Conservation (phyloP, 805 yeast species). For the Scheffersomyces stipitis region DNA sequence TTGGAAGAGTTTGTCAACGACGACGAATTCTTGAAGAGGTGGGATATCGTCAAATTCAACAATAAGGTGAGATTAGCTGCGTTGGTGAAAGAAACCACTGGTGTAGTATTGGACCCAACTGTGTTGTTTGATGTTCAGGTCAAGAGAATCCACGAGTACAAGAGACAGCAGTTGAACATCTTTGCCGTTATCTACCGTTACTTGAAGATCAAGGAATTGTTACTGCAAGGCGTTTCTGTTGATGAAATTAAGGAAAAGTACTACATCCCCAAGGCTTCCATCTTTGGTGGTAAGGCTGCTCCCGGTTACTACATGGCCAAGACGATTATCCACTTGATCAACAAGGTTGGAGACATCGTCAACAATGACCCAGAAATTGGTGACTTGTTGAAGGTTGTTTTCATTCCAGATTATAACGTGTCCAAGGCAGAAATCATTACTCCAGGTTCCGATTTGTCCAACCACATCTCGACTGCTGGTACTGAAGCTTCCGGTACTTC, state of each 20-base stretch:
- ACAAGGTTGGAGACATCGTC: conserved; percentile 76
- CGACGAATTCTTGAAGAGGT: conserved; percentile 59
- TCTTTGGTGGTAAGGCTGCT: conserved; percentile 94
- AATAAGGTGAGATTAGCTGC: conserved; percentile 70
- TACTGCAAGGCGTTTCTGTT: conserved; percentile 45
- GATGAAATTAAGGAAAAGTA: conserved; percentile 57
- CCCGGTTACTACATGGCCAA: conserved; percentile 98
- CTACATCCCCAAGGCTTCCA: conserved; percentile 71
- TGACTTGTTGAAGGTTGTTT: conserved; percentile 79
- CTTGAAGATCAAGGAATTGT: conserved; percentile 66
- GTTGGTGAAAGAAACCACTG: conserved; percentile 63
- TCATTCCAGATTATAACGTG: conserved; percentile 89
- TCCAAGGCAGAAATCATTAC: conserved; percentile 89
- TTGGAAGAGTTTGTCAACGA: conserved; percentile 70
- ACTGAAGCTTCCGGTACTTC: conserved; percentile 97
- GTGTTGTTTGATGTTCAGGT: conserved; percentile 90
- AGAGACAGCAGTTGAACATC: conserved; percentile 90
- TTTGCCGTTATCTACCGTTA: conserved; percentile 88
- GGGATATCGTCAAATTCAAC: conserved; percentile 69
- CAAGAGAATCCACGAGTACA: conserved; percentile 92
- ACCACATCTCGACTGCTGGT: conserved; percentile 96
- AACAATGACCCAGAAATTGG: conserved; percentile 75
- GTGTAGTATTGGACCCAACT: conserved; percentile 65
- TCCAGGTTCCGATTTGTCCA: conserved; percentile 88
- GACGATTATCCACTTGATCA: conserved; percentile 81